Conservation (phyloP, 1,284 basidiomycete species). For the Ceraceosorus guamensis region DNA sequence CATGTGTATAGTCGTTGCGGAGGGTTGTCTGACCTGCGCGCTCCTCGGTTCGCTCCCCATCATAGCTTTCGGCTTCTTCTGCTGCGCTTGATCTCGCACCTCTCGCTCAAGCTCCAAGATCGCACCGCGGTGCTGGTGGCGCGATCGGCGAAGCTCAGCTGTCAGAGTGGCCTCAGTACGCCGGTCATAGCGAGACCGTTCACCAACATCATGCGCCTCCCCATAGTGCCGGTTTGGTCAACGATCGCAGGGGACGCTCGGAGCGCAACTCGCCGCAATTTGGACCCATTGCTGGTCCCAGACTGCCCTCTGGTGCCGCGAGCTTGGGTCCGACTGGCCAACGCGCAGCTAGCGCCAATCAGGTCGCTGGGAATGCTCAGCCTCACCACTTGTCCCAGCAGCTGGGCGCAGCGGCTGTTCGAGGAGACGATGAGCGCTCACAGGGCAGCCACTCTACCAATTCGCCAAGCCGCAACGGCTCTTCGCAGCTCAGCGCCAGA, state of each 20-base stretch:
- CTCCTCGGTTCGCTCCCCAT: conserved; percentile 3
- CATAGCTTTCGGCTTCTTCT: conserved; percentile 74
- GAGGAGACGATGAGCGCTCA: too few species aligned
- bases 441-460: too few species aligned
- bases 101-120: conserved; percentile 69
- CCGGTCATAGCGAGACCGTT: too few species aligned
- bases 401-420: too few species aligned
- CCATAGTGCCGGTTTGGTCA: conserved; percentile 2
- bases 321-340: too few species aligned
- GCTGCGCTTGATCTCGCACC: conserved; percentile 87
- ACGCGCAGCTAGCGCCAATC: too few species aligned
- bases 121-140: conserved; percentile 54
- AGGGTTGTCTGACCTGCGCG: background rate
- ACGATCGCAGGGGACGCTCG: conserved; percentile 10
- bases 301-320: too few species aligned
- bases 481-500: too few species aligned
- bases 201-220: background rate
- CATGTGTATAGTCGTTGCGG: background rate
- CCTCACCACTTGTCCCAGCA: too few species aligned
- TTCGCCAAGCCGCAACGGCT: too few species aligned
- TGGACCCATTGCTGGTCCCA: conserved; percentile 5
- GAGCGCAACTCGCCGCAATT: conserved; percentile 12
- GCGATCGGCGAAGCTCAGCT: conserved; percentile 60
- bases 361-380: too few species aligned
- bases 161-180: conserved; percentile 83